Base-by-base conservation (phyloP, 2,329 filamentous ascomycete species). In the Pyrenophora tritici-repentis region DNA sequence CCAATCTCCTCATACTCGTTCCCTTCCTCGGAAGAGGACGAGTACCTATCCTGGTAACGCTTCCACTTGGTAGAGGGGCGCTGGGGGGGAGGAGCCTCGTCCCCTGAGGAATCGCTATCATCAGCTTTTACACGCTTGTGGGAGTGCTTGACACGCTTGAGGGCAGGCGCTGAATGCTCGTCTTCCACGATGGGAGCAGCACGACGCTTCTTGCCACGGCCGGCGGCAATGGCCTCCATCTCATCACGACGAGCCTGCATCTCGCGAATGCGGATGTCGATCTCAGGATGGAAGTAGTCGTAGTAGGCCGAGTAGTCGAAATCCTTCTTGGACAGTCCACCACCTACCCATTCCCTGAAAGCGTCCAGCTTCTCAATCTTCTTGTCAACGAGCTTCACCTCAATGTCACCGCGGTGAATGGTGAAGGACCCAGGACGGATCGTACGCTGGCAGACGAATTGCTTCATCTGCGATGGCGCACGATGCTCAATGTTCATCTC, bases 331-430 rank as follows among this genome's bases (percentile, higher is more conserved):
- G 37, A 40, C 13, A 53, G 2, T 47, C 35, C 16, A 47, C 56
- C 4, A 44, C 17, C 2, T 41, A 12, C 9, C 26, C 26, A 41
- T 5, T 50, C 44, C 9, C 47, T 45, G 24, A 43, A 60, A 2
- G 13, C 42, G 1, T 34, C 22, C 4, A 42, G 39, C 8, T 13
- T 24, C 17, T 58, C 54, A 18, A 65, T 59, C 14, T 59, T 61
- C 48, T 66, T 63, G 17, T 65, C 52, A 1, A 58, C 52, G 9
- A 61, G 47, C 10, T 50, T 52, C 8, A 65, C 55, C 9, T 71
- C 69, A 39, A 72, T 44, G 32, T 73, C 65, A 32, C 71, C 71
- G 4, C 61, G 42, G 43, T 73, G 63, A 24, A 70, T 58, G 6
- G 62, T 48, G 10, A 68, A 50, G 7, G 67, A 60, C 1, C 62